Conservation (phyloP, 2,329 filamentous ascomycete genomes). For the Cryphonectria naterciae region DNA sequence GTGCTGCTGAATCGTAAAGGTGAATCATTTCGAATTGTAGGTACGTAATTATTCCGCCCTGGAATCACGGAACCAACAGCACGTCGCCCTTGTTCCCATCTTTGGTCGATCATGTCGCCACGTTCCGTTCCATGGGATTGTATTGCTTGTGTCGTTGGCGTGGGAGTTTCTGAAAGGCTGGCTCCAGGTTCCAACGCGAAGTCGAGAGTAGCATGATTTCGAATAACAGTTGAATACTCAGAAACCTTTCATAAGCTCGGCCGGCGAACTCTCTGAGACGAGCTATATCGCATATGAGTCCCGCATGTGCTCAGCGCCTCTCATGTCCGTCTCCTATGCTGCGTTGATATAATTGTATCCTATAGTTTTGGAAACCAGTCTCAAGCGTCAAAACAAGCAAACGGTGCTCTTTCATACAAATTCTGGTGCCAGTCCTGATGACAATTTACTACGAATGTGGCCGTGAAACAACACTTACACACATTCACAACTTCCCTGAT, state of each 20-base stretch:
- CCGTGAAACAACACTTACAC: not conserved
- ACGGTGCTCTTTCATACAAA: not conserved
- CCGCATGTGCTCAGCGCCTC: not conserved
- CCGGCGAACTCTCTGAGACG: not conserved
- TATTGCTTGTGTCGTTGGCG: not conserved
- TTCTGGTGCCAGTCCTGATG: not conserved
- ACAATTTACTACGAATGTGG: not conserved
- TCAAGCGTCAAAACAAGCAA: not conserved
- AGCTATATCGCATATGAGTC: not conserved
- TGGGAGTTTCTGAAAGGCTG: not conserved
- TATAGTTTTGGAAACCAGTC: not conserved
- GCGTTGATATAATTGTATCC: not conserved
- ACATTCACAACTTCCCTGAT: not conserved
- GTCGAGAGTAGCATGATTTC: not conserved
- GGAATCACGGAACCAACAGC: not conserved
- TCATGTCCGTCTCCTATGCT: not conserved
- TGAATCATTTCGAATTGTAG: not conserved
- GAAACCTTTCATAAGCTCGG: too few relatives aligned
- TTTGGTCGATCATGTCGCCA: not conserved
- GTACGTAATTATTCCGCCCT: not conserved
- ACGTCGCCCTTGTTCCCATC: not conserved
- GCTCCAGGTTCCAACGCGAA: not conserved
- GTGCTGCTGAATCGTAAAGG: not conserved
- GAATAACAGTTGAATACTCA: not conserved
- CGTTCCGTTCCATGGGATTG: not conserved